Conservation (phyloP, 2,329 filamentous ascomycete genomes). For the Orbilia brochopaga region DNA sequence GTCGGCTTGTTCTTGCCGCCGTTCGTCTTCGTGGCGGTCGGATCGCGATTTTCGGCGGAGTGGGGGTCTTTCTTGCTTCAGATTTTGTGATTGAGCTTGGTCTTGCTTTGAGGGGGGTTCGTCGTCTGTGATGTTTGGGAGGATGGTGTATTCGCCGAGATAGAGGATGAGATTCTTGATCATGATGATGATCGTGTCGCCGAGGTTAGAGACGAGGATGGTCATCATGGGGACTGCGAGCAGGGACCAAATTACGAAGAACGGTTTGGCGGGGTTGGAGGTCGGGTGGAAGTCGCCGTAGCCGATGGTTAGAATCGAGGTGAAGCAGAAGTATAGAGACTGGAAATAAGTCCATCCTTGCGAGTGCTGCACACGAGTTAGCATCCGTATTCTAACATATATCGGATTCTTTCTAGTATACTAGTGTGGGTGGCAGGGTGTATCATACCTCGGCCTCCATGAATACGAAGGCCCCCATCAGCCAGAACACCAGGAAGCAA, state of each 20-base stretch:
- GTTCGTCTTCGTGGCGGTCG: constrained; percentile 58
- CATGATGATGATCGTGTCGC: constrained; percentile 75
- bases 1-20: constrained; percentile 59
- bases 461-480: constrained; percentile 79
- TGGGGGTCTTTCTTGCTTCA: constrained; percentile 6
- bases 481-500: constrained; percentile 78
- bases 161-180: constrained; percentile 69
- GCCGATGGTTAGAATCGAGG: constrained; percentile 81
- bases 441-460: constrained; percentile 66
- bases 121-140: constrained; percentile 59
- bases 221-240: constrained; percentile 88
- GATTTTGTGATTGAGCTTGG: constrained; percentile 58
- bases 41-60: constrained; percentile 59
- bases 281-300: constrained; percentile 80
- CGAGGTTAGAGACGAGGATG: constrained; percentile 80
- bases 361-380: constrained; percentile 9
- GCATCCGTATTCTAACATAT: not conserved
- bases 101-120: constrained; percentile 61
- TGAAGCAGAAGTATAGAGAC: constrained; percentile 83
- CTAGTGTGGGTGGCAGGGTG: too few relatives aligned
- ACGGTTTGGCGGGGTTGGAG: constrained; percentile 78
- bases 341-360: constrained; percentile 75
- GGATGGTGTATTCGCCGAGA: constrained; percentile 70
- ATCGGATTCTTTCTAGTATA: too few relatives aligned
- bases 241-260: constrained; percentile 92